phyloP scores from a whole-genome alignment of 2,329 filamentous ascomycete genomes.

The Alternaria burnsii region DNA sequence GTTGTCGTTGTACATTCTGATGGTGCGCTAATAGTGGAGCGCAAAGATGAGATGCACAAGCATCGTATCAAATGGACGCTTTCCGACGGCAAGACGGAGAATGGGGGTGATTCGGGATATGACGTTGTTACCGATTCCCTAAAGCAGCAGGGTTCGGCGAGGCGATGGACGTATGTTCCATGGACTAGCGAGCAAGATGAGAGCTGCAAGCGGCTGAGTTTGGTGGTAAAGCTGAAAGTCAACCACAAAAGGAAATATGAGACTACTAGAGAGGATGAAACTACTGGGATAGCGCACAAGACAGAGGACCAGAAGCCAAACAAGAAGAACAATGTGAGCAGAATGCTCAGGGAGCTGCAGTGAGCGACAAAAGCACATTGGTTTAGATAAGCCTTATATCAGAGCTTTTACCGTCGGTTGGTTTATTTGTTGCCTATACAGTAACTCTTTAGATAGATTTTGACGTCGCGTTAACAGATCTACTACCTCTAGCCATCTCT shows the following conservation, averaged over 20 bases:
- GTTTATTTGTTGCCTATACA: not conserved
- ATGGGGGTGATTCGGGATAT: slow-evolving; percentile 5
- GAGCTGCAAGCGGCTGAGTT: slow-evolving; percentile 22
- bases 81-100: slow-evolving; percentile 13
- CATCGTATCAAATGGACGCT: slow-evolving; percentile 19
- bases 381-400: not conserved
- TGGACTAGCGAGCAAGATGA: slow-evolving; percentile 40
- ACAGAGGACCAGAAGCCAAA: not conserved
- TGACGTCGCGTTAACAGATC: not conserved
- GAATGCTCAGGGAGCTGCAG: not conserved
- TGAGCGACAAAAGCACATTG: not conserved
- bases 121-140: not conserved
- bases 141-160: slow-evolving; percentile 18
- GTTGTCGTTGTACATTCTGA: slow-evolving; percentile 28
- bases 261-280: not conserved
- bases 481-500: not conserved
- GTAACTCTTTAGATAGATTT: not conserved
- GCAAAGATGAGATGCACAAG: slow-evolving; percentile 1
- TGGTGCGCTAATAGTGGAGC: slow-evolving; percentile 27
- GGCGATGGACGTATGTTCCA: slow-evolving; percentile 40
- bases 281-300: not conserved
- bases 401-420: not conserved
- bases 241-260: not conserved
- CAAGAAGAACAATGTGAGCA: not conserved
- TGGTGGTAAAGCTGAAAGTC: slow-evolving; percentile 22